These are phyloP conservation scores for Pseudopediastrum boryanum DNA, from an alignment of 139 green algal genomes.

Conservation along the genomic window DNA sequence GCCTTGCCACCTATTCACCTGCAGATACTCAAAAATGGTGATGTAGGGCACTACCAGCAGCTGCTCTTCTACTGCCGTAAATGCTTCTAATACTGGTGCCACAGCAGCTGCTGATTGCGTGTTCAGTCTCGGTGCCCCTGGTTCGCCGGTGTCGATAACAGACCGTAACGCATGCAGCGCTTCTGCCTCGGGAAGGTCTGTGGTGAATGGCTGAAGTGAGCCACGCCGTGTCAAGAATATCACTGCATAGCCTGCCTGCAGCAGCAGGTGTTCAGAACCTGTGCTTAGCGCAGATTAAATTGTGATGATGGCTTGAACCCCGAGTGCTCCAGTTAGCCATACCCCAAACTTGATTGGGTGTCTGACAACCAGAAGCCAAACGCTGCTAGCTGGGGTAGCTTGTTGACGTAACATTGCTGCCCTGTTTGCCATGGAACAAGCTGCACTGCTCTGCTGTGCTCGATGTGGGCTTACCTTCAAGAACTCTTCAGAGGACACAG, in stretches of 20 bases:
- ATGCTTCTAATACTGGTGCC: conserved; percentile 1
- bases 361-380: too few species aligned
- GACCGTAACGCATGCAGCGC: conserved; percentile 40
- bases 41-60: conserved; percentile 85
- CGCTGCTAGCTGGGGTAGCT: too few species aligned
- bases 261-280: too few species aligned
- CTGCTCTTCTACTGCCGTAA: conserved; percentile 37
- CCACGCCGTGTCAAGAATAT: conserved; percentile 87
- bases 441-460: not conserved
- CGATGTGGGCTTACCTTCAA: conserved; percentile 56
- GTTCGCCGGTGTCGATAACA: not conserved
- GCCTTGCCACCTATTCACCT: too few species aligned
- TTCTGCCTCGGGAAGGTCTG: conserved; percentile 42
- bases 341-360: too few species aligned
- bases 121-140: not conserved
- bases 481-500: conserved; percentile 86
- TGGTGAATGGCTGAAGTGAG: conserved; percentile 88
- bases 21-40: conserved; percentile 97
- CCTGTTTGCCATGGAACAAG: too few species aligned
- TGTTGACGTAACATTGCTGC: too few species aligned
- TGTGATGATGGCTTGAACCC: too few species aligned
- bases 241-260: conserved; percentile 88
- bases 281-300: too few species aligned
- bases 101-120: not conserved
- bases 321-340: too few species aligned